Percentiles rank a stretch among this genome's conserved stretches.
These are phyloP conservation scores for Piper longum DNA, from an alignment of 164 flowering plant genomes.

Conservation along the genomic window DNA sequence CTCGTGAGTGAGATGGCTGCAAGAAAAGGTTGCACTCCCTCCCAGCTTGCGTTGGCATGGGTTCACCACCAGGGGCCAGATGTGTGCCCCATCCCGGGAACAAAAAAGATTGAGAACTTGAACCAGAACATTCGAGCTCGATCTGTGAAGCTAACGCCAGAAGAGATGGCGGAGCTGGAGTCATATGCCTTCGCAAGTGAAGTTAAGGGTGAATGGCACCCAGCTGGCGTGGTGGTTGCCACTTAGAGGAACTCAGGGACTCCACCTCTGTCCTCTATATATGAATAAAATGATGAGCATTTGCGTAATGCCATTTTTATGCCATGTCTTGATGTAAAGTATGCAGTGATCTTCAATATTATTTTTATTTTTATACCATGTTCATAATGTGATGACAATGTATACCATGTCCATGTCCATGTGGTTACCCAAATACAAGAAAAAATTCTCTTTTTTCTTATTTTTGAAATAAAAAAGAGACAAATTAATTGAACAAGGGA, in stretches of 20 bases:
- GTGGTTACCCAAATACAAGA: too few relatives aligned
- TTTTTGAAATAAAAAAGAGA: too few relatives aligned
- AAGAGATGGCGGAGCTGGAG: slow-evolving; percentile 32
- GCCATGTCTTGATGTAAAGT: too few relatives aligned
- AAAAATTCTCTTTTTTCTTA: too few relatives aligned
- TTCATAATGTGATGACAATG: too few relatives aligned
- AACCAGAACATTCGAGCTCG: slow-evolving; percentile 33
- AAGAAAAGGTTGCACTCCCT: slow-evolving; percentile 25
- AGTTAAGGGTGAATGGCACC: slow-evolving; percentile 24
- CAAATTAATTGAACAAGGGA: too few relatives aligned
- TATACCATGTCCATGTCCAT: too few relatives aligned
- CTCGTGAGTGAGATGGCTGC: slow-evolving; percentile 16
- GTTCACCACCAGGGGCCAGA: slow-evolving; percentile 27
- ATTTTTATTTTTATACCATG: too few relatives aligned
- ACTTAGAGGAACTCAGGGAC: slow-evolving; percentile 16
- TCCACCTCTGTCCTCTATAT: slow-evolving; percentile 8
- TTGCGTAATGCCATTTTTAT: too few relatives aligned
- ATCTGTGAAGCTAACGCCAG: slow-evolving; percentile 20
- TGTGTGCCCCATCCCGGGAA: slow-evolving; percentile 35
- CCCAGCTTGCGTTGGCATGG: slow-evolving; percentile 35
- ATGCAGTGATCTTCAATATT: too few relatives aligned
- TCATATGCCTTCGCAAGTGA: slow-evolving; percentile 15
- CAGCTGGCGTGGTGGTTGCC: background rate
- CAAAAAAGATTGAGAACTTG: slow-evolving; percentile 34
- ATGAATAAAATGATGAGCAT: too few relatives aligned